These are phyloP conservation scores for Ochromonas danica DNA, from an alignment of 108 stramenopile species.

Conservation along the genomic window DNA sequence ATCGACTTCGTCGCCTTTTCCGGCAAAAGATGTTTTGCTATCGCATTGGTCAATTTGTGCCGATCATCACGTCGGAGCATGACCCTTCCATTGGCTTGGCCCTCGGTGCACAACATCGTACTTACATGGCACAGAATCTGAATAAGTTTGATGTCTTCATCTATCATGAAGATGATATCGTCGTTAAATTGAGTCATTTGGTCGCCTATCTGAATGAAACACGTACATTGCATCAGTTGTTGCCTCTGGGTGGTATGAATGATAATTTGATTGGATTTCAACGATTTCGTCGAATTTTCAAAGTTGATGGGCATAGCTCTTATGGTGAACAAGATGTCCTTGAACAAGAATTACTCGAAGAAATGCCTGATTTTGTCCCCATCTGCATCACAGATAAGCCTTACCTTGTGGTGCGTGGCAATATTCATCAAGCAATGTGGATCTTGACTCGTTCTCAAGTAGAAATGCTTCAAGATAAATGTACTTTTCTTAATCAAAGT, in stretches of 20 bases:
- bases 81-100: not conserved
- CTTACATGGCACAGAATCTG: not conserved
- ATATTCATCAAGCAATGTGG: constrained; percentile 32
- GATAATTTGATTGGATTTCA: constrained; percentile 12
- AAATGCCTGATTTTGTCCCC: not conserved
- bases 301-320: not conserved
- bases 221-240: not conserved
- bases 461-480: constrained; percentile 4
- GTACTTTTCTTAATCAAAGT: not conserved
- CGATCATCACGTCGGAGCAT: not conserved
- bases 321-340: not conserved
- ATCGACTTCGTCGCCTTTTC: not conserved
- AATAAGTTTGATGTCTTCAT: constrained; percentile 11
- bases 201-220: constrained; percentile 2
- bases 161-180: constrained; percentile 22
- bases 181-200: not conserved
- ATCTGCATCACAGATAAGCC: constrained; percentile 9
- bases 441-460: not conserved
- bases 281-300: not conserved
- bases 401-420: constrained; percentile 2
- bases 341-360: constrained; percentile 25
- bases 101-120: not conserved
- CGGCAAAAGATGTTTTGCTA: constrained; percentile 1
- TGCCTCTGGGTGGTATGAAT: not conserved
- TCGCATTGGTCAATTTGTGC: not conserved